These are phyloP conservation scores for Juncus effusus DNA, from an alignment of 176 grass and related monocot species.

Conservation along the genomic window DNA sequence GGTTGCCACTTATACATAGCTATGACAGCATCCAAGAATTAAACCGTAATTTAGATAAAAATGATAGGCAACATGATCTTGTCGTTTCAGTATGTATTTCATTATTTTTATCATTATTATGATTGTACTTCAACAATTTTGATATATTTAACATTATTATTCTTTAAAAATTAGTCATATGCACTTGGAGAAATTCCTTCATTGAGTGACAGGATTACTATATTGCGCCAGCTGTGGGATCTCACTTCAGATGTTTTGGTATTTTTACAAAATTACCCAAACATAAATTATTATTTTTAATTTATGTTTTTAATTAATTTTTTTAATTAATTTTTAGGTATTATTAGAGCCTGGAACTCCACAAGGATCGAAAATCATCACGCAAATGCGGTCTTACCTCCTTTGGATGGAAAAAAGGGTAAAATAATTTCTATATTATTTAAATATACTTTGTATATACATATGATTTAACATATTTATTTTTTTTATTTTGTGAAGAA, in stretches of 20 bases:
- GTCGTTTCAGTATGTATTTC: constrained; percentile 85
- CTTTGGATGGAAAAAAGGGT: constrained; percentile 99
- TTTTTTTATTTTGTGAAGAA: constrained; percentile 22
- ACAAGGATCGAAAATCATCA: constrained; percentile 93
- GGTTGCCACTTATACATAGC: constrained; percentile 74
- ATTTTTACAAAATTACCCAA: constrained; percentile 11
- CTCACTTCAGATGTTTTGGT: constrained; percentile 95
- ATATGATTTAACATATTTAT: background rate
- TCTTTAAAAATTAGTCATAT: constrained; percentile 55
- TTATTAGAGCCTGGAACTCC: constrained; percentile 97
- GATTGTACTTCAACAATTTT: constrained; percentile 8
- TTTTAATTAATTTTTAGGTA: constrained; percentile 36
- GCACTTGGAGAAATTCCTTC: constrained; percentile 98
- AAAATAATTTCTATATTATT: constrained; percentile 22
- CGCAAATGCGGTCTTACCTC: constrained; percentile 95
- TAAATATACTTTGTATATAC: constrained; percentile 7
- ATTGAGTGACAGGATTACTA: constrained; percentile 77
- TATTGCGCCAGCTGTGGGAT: constrained; percentile 91
- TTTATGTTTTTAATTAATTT: constrained; percentile 21
- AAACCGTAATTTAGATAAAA: constrained; percentile 71
- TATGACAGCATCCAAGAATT: constrained; percentile 96
- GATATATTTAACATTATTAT: constrained; percentile 15
- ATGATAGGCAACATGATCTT: constrained; percentile 69
- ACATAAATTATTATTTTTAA: constrained; percentile 5
- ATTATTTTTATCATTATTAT: constrained; percentile 15